These are phyloP conservation scores for Cyberlindnera nakhonratchasimensis DNA, from an alignment of 805 yeast genomes.

Conservation along the genomic window DNA sequence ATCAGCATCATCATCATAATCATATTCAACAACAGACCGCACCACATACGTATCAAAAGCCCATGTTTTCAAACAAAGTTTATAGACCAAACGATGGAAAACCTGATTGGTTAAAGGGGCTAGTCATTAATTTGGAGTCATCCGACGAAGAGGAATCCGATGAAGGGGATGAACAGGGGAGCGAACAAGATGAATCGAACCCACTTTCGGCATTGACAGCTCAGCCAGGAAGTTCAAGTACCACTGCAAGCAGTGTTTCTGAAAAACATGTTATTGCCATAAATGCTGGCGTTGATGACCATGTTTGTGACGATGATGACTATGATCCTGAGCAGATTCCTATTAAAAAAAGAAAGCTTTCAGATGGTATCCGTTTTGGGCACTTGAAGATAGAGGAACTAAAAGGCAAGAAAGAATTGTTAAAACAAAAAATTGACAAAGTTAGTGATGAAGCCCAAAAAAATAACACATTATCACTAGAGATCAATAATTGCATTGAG, in stretches of 20 bases:
- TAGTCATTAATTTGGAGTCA: constrained; percentile 25
- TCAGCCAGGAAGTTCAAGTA: neutral
- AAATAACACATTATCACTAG: neutral
- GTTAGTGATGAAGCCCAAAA: neutral
- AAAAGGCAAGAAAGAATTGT: neutral
- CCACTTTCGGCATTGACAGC: too few relatives aligned
- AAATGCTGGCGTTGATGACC: neutral
- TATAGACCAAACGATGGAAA: constrained; percentile 15
- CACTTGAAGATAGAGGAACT: constrained; percentile 4
- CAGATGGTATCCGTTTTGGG: neutral
- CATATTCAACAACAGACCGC: too few relatives aligned
- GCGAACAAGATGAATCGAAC: neutral
- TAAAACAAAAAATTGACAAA: constrained; percentile 1
- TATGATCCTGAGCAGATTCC: constrained; percentile 5
- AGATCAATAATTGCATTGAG: neutral
- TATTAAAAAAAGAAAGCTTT: constrained; percentile 12
- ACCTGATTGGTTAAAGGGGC: constrained; percentile 26
- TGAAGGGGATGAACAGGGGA: neutral
- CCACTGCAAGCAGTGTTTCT: neutral
- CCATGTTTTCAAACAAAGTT: constrained; percentile 12
- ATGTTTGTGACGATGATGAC: constrained; percentile 1
- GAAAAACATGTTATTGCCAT: neutral
- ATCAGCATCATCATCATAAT: neutral
- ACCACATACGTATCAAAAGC: neutral
- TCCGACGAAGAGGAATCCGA: constrained; percentile 13